Percentiles rank a stretch among this genome's conserved stretches.
phyloP scores from a whole-genome alignment of 768 basidiomycete species.

The Tulasnella sp. region DNA sequence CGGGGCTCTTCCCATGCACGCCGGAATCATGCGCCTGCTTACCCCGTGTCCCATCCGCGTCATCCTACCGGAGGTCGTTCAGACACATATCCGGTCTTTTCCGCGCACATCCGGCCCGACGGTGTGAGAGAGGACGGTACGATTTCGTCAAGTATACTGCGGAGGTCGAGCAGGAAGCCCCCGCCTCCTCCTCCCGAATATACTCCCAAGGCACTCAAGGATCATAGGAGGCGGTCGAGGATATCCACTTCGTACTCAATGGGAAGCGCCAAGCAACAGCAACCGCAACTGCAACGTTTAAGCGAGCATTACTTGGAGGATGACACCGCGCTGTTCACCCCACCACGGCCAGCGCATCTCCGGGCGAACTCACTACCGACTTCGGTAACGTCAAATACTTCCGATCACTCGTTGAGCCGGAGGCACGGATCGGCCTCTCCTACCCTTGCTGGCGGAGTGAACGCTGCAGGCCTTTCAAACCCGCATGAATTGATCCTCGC shows the following conservation, averaged over 20 bases:
- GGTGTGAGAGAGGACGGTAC: not conserved
- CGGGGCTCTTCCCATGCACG: not conserved
- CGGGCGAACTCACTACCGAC: constrained; percentile 10
- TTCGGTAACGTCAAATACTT: not conserved
- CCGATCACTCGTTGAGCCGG: not conserved
- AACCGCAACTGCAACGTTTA: not conserved
- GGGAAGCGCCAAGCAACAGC: not conserved
- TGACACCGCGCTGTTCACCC: not conserved
- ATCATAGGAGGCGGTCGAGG: constrained; percentile 17
- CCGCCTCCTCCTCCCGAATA: constrained; percentile 10
- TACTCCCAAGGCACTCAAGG: constrained; percentile 13
- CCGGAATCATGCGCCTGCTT: not conserved
- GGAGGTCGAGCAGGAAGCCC: not conserved
- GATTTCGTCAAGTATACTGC: not conserved
- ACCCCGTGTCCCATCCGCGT: constrained; percentile 13
- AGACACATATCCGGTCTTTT: constrained; percentile 1
- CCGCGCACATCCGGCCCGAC: constrained; percentile 11
- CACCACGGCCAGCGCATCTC: constrained; percentile 7
- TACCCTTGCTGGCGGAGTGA: not conserved
- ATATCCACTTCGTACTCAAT: not conserved
- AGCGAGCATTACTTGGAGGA: not conserved
- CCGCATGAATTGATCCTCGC: constrained; percentile 64
- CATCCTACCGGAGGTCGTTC: not conserved
- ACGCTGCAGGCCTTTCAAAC: constrained; percentile 28
- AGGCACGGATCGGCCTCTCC: not conserved